Percentiles rank a stretch among this genome's conserved stretches.
These are phyloP conservation scores for Epichloe sibirici DNA, from an alignment of 2,329 filamentous ascomycete genomes.

Conservation along the genomic window DNA sequence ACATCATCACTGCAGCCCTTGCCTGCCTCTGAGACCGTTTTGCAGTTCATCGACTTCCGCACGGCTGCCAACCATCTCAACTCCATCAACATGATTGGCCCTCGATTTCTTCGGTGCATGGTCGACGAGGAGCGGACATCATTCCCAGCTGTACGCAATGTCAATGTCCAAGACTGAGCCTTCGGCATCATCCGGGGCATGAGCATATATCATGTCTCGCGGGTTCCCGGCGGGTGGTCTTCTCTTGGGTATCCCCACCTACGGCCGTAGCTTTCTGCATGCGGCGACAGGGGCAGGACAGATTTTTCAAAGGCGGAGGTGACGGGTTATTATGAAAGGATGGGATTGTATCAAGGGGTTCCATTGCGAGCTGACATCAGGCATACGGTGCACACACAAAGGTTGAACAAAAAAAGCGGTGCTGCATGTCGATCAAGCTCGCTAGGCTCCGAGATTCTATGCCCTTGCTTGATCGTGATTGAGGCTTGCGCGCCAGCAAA, in stretches of 20 bases:
- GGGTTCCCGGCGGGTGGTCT: conserved; percentile 62
- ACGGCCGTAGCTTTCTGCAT: conserved; percentile 62
- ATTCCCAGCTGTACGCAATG: conserved; percentile 59
- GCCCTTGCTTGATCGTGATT: too few relatives aligned
- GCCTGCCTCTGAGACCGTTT: conserved; percentile 51
- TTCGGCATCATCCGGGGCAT: conserved; percentile 53
- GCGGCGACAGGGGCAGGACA: conserved; percentile 54
- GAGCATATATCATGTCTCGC: conserved; percentile 47
- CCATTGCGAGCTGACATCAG: background rate
- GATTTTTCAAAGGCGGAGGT: conserved; percentile 39
- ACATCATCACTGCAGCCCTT: conserved; percentile 59
- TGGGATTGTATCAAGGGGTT: background rate
- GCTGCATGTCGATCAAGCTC: too few relatives aligned
- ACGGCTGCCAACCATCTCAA: conserved; percentile 55
- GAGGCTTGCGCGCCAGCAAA: too few relatives aligned
- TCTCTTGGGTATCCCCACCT: conserved; percentile 62
- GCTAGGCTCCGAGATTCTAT: too few relatives aligned
- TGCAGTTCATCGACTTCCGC: conserved; percentile 57
- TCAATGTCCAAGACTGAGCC: conserved; percentile 44
- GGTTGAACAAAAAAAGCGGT: background rate
- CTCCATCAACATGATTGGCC: conserved; percentile 65
- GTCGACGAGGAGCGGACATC: conserved; percentile 56
- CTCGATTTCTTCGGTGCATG: conserved; percentile 71
- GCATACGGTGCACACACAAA: background rate
- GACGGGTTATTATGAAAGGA: too few relatives aligned